These are phyloP conservation scores for Pyrenochaeta sp. DNA, from an alignment of 2,329 filamentous ascomycete genomes.

Conservation along the genomic window DNA sequence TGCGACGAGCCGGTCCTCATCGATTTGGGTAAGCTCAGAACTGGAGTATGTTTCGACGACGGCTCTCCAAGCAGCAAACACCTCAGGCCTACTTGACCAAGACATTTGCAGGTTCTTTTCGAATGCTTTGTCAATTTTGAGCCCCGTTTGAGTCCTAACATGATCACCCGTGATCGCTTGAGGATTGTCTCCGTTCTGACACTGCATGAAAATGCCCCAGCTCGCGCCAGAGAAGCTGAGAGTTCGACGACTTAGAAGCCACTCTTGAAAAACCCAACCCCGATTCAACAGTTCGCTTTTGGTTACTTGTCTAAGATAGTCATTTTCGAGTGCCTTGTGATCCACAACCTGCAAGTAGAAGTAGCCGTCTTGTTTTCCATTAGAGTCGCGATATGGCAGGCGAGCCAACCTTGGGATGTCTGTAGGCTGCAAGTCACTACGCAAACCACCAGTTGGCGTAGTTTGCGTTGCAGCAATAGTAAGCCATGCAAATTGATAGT, in stretches of 20 bases:
- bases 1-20: too few relatives aligned
- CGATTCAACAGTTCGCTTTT: not conserved
- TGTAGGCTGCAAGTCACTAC: not conserved
- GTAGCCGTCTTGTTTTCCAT: not conserved
- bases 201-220: not conserved
- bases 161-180: not conserved
- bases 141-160: not conserved
- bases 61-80: too few relatives aligned
- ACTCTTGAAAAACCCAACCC: not conserved
- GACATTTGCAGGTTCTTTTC: not conserved
- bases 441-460: not conserved
- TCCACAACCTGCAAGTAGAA: not conserved
- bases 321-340: not conserved
- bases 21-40: too few relatives aligned
- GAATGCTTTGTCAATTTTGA: not conserved
- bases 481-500: constrained; percentile 2
- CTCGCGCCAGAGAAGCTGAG: not conserved
- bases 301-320: not conserved
- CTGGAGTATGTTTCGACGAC: too few relatives aligned
- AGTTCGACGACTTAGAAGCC: not conserved
- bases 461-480: not conserved
- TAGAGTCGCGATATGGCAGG: not conserved
- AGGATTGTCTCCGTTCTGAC: not conserved
- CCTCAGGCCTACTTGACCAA: not conserved
- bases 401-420: not conserved